A percentile compares a stretch with the other conserved stretches of the same genome.
These are phyloP conservation scores for Calonectria pseudoturangicola DNA, from an alignment of 2,329 filamentous ascomycete genomes.

Conservation along the genomic window DNA sequence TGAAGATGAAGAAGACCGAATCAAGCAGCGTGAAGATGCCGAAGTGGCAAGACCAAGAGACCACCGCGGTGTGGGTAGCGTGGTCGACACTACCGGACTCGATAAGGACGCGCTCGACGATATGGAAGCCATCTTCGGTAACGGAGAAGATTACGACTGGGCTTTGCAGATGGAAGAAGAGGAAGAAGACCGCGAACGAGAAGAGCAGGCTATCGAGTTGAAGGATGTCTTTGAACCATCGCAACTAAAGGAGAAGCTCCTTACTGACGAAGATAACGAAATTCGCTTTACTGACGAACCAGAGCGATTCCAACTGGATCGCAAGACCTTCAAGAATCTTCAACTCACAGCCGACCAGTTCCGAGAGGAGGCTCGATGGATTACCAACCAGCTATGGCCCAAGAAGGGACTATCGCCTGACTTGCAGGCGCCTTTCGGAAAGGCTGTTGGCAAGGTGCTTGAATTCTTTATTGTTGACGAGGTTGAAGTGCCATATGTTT, in stretches of 20 bases:
- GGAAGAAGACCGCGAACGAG: constrained; percentile 84
- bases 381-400: constrained; percentile 90
- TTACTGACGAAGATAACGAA: constrained; percentile 95
- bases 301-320: constrained; percentile 94
- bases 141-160: constrained; percentile 97
- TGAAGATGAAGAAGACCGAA: constrained; percentile 86
- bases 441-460: constrained; percentile 91
- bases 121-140: constrained; percentile 96
- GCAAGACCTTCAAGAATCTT: constrained; percentile 90
- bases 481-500: constrained; percentile 97
- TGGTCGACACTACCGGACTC: constrained; percentile 87
- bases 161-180: constrained; percentile 92
- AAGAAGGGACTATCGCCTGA: constrained; percentile 86
- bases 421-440: constrained; percentile 87
- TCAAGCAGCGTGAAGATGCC: constrained; percentile 86
- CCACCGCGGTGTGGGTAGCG: constrained; percentile 77
- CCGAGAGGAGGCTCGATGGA: constrained; percentile 93
- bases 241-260: constrained; percentile 92
- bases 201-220: constrained; percentile 90
- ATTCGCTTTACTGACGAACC: constrained; percentile 93
- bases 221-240: constrained; percentile 99
- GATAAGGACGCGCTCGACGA: constrained; percentile 96
- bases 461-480: constrained; percentile 97
- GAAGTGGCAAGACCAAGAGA: constrained; percentile 90
- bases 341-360: constrained; percentile 89